Evolutionary conservation across 208 protist species (phyloP).

Genomic region (Trypanosoma boissoni): DNA sequence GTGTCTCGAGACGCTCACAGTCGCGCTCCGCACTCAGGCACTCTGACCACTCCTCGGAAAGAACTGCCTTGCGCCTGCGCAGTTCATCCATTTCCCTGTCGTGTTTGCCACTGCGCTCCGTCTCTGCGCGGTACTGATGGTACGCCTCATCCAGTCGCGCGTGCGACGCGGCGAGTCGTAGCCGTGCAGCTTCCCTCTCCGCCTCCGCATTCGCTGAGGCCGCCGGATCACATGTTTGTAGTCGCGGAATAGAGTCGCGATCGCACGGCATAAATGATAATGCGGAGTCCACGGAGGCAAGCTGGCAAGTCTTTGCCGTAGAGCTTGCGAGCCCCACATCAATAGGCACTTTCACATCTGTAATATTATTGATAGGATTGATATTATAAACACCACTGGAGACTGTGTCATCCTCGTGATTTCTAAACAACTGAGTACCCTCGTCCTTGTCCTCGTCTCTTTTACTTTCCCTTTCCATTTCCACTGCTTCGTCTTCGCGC

Average conservation of each 20-base stretch:
- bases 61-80: constrained; percentile 23
- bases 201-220: constrained; percentile 19
- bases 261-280: constrained; percentile 11
- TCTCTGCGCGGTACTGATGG: constrained; percentile 10
- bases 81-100: constrained; percentile 9
- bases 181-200: constrained; percentile 23
- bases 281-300: constrained; percentile 5
- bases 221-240: background rate
- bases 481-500: background rate
- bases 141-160: constrained; percentile 24
- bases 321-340: constrained; percentile 10
- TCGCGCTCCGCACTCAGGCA: constrained; percentile 40
- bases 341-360: too few species aligned
- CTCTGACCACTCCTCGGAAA: constrained; percentile 32
- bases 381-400: background rate
- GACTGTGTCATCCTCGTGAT: background rate
- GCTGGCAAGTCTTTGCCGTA: constrained; percentile 11
- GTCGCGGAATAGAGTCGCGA: constrained; percentile 14
- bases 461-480: background rate
- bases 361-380: background rate
- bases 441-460: background rate
- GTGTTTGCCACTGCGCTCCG: background rate
- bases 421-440: constrained; percentile 7
- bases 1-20: constrained; percentile 36
- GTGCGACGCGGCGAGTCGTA: constrained; percentile 23